phyloP scores from a whole-genome alignment of 768 basidiomycete genomes.

The Tephrocybe sp. region DNA sequence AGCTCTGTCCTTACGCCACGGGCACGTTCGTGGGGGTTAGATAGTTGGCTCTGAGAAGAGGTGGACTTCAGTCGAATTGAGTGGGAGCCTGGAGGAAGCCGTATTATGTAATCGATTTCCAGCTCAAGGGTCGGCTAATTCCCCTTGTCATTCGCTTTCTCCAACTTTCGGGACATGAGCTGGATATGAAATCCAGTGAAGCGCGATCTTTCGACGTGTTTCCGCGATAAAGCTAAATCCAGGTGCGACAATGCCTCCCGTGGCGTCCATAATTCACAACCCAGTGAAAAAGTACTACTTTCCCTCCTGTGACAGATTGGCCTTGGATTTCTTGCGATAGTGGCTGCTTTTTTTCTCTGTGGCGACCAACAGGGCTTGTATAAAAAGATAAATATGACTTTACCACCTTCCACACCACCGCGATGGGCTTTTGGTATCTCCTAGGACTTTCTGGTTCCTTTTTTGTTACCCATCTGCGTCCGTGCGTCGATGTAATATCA shows the following conservation, averaged over 20 bases:
- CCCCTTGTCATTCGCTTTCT: not conserved
- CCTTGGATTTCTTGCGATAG: not conserved
- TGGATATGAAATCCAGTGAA: too few species aligned
- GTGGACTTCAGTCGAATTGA: not conserved
- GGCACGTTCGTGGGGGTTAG: not conserved
- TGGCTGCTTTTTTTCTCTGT: not conserved
- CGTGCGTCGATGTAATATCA: constrained; percentile 25
- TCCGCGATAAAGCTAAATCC: too few species aligned
- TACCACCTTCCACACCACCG: not conserved
- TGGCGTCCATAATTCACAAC: not conserved
- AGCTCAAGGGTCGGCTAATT: constrained; percentile 11
- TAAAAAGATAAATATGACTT: not conserved
- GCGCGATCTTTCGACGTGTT: too few species aligned
- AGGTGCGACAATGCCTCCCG: not conserved
- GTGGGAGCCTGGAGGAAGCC: constrained; percentile 6
- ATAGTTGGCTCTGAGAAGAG: not conserved
- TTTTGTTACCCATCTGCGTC: constrained; percentile 16
- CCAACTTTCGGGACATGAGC: too few species aligned
- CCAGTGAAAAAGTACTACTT: not conserved
- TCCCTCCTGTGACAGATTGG: not conserved
- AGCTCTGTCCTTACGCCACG: not conserved
- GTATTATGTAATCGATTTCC: constrained; percentile 16
- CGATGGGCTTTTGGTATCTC: not conserved
- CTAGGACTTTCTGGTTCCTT: not conserved
- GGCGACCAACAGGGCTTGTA: not conserved